Base-by-base conservation (phyloP, 805 yeast genomes). In the Ogataea ramenticola region DNA sequence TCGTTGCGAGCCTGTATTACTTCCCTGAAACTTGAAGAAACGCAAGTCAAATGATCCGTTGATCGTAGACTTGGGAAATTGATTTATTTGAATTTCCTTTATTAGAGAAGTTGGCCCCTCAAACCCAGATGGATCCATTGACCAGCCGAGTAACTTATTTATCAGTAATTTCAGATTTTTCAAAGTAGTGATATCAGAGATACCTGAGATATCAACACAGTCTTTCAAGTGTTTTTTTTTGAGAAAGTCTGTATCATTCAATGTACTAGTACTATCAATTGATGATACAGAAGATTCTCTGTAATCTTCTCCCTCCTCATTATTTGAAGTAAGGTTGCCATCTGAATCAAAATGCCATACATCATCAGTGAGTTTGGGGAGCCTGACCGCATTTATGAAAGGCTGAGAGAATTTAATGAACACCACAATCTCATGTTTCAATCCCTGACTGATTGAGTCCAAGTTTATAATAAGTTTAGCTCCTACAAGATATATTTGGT, bases 381-480 rank as follows among this genome's bases (percentile, higher is more conserved):
- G 43, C 3, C 48, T 37, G 1, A 43, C 45, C 14, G 64, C 40
- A 33, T 55, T 49, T 3, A 78, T 51, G 43, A 68, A 67, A 7
- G 68, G 67, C 19, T 74, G 55, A 1, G 70, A 59, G n/a, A 77
- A 43, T 39, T 77, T 67, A 10, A 71, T 52, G 47, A 80, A 77
- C 3, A 71, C 50, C 4, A 66, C 49, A 12, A 77, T 48, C 51
- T 79, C 80, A 14, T 62, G 61, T 39, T 64, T 68, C 3, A 78
- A 47, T 0, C 64, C 53, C 2, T 66, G 72, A 51, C 67, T 69
- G 10, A 79, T 62, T 11, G 64, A 53, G 17, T 65, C 57, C n/a
- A 73, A 56, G 22, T 53, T 56, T 2, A 68, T 46, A 3, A 69
- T 50, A 15, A 67, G 57, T 12, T 50, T 56, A 24, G 73, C 46